Base-by-base conservation (phyloP, 2,329 filamentous ascomycete genomes). In the Claviceps paspali region DNA sequence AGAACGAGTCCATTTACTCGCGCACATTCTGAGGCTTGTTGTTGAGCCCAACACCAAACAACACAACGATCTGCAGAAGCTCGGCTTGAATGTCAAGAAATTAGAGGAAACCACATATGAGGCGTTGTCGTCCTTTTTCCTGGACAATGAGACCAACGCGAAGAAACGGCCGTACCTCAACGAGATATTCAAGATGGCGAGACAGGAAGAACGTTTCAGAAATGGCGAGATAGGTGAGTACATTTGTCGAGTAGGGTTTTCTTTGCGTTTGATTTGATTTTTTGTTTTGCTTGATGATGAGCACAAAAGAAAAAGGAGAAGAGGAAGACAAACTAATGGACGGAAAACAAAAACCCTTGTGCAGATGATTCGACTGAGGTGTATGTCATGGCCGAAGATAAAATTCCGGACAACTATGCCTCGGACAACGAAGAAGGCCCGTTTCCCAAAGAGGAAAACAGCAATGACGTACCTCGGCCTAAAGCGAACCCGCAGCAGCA, bases 161-260 rank as follows among this genome's bases (percentile, higher is more conserved):
- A 60, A 60, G 43, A 79, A 78, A 58, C 65, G 62, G 39, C 61
- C 63, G 0, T 73, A 64, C 33, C 49, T 79, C 7, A 68, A 64
- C 37, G 73, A 79, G 47, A 68, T 79, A 7, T 79, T 79, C 57
- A 70, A 67, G 42, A 64, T 79, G 22, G 74, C 74, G 1, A 63
- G 56, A 38, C 53, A 60, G 22, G 69, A 79, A 43, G 72, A 77
- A 49, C 59, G 67, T 4, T 76, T 56, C 47, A 67, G 59, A 44
- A 64, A 67, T 30, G 66, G 64, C 19, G 70, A 75, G 46, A 69
- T 77, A 35, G 73, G 74, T 77, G 52, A 44, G 63, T 47, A 12
- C 4, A 10, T 15, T n/a, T n/a, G n/a, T n/a, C n/a, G n/a, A n/a
- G n/a, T n/a, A n/a, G n/a, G 12, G 4, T 34, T 22, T n/a, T 22